These are phyloP conservation scores for Exobasidium cylindrosporum DNA, from an alignment of 1,284 basidiomycete genomes.

Conservation along the genomic window DNA sequence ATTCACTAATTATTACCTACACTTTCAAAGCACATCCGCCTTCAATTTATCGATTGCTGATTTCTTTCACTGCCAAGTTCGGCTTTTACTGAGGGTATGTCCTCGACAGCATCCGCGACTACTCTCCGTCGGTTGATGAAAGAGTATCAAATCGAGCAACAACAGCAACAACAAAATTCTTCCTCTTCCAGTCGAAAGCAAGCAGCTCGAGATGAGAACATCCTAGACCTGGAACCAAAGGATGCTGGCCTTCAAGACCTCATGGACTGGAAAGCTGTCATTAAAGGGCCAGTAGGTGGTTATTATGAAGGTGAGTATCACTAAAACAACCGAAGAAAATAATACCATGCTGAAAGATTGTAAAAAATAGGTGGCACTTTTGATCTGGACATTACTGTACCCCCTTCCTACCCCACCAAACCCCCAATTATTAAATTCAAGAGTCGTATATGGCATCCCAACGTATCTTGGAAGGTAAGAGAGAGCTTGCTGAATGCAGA, in stretches of 20 bases:
- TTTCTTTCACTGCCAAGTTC: too few relatives aligned
- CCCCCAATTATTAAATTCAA: conserved; percentile 46
- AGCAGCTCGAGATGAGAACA: conserved; percentile 26
- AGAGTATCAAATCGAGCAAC: conserved; percentile 23
- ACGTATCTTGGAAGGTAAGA: conserved; percentile 41
- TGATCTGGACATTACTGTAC: conserved; percentile 34
- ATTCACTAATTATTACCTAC: too few relatives aligned
- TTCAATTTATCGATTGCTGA: too few relatives aligned
- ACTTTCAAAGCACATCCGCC: too few relatives aligned
- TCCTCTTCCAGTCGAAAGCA: conserved; percentile 10
- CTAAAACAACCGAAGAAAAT: too few relatives aligned
- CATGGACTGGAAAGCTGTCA: conserved; percentile 42
- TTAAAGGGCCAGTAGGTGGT: conserved; percentile 29
- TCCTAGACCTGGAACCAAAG: conserved; percentile 40
- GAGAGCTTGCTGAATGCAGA: too few relatives aligned
- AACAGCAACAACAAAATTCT: conserved; percentile 4
- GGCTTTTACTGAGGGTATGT: neutral
- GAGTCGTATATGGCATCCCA: conserved; percentile 51
- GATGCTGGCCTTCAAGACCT: conserved; percentile 42
- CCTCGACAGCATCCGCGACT: conserved; percentile 18
- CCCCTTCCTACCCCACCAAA: conserved; percentile 43
- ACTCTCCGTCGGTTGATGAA: conserved; percentile 35
- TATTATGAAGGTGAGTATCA: conserved; percentile 31
- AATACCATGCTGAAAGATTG: too few relatives aligned
- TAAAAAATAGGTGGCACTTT: conserved; percentile 27